Percentiles rank a stretch among this genome's conserved stretches.
phyloP scores from a whole-genome alignment of 2,329 filamentous ascomycete species.

The Alternaria infectoria region DNA sequence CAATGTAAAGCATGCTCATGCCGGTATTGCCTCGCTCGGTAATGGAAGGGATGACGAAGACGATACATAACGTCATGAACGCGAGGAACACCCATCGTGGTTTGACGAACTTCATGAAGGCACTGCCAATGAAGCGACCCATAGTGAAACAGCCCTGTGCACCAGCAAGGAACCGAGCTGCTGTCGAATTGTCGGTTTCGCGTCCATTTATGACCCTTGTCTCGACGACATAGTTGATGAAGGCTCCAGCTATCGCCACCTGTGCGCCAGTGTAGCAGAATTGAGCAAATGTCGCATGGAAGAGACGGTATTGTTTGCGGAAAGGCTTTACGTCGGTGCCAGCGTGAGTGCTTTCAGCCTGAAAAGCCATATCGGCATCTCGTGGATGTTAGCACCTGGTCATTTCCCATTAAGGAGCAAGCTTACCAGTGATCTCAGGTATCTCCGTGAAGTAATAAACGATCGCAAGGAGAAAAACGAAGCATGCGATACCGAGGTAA shows the following conservation, averaged over 20 bases:
- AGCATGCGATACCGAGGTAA: conserved; percentile 67
- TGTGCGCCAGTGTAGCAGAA: conserved; percentile 85
- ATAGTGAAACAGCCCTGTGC: conserved; percentile 76
- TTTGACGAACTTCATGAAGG: conserved; percentile 70
- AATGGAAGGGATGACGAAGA: conserved; percentile 63
- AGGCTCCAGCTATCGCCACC: conserved; percentile 56
- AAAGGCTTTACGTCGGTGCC: conserved; percentile 58
- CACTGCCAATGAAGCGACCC: conserved; percentile 72
- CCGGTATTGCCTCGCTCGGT: conserved; percentile 59
- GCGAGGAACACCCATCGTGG: conserved; percentile 74
- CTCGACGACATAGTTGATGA: conserved; percentile 60
- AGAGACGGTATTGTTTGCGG: conserved; percentile 70
- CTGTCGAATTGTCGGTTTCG: conserved; percentile 56
- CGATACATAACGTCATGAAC: conserved; percentile 64
- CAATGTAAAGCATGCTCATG: conserved; percentile 69
- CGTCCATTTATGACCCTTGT: conserved; percentile 24
- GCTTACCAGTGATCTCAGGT: conserved; percentile 59
- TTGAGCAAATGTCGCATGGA: conserved; percentile 77
- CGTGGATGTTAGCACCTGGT: background rate
- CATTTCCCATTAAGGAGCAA: background rate
- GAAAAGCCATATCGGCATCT: conserved; percentile 62
- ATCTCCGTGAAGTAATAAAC: conserved; percentile 65
- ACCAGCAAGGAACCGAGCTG: conserved; percentile 73
- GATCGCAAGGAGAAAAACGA: conserved; percentile 62
- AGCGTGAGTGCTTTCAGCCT: conserved; percentile 49